phyloP scores from a whole-genome alignment of 139 green algal genomes.

The Chlorella ohadii region DNA sequence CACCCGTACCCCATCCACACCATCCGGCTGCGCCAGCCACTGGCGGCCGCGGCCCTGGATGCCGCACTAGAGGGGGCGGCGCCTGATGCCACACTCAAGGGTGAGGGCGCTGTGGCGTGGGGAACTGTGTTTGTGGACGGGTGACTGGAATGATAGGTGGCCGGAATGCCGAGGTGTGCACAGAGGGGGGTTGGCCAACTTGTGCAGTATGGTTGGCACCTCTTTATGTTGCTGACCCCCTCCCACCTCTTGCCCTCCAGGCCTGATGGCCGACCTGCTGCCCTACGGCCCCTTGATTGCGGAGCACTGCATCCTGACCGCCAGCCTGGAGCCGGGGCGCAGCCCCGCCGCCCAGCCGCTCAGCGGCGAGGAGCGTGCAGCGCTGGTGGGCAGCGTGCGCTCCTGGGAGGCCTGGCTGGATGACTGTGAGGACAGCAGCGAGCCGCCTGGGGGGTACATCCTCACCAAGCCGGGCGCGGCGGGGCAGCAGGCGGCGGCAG shows the following conservation, averaged over 20 bases:
- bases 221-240: too few species aligned
- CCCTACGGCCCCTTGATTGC: conserved; percentile 84
- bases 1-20: conserved; percentile 80
- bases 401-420: conserved; percentile 65
- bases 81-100: conserved; percentile 4
- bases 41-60: conserved; percentile 31
- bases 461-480: conserved; percentile 24
- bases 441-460: conserved; percentile 62
- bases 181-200: too few species aligned
- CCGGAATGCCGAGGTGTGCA: too few species aligned
- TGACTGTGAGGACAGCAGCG: conserved; percentile 45
- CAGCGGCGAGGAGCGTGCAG: conserved; percentile 9
- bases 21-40: conserved; percentile 47
- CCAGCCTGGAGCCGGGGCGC: conserved; percentile 65
- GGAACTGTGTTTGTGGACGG: too few species aligned
- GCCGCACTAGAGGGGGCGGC: conserved; percentile 26
- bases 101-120: background rate
- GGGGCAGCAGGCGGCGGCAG: background rate
- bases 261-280: conserved; percentile 43
- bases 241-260: background rate
- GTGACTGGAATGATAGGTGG: too few species aligned
- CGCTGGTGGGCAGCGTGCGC: conserved; percentile 46
- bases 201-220: too few species aligned
- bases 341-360: conserved; percentile 33
- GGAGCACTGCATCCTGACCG: conserved; percentile 83